Evolutionary conservation across 176 grass and related monocot species (phyloP).

Genomic region (Oryza glumipatula): DNA sequence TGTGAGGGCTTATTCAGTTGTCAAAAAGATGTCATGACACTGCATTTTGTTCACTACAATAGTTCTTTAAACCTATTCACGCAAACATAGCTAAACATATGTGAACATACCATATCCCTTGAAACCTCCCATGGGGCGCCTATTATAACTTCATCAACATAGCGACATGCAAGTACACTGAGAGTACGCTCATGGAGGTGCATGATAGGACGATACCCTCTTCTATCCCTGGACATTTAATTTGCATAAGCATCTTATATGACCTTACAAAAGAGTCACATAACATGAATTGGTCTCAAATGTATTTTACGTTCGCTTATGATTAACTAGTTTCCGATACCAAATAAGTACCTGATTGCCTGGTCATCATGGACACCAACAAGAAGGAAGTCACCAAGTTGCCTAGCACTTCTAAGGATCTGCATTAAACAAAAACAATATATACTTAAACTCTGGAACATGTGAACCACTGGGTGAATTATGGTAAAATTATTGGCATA

Average conservation of each 20-base stretch:
- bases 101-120: constrained; percentile 77
- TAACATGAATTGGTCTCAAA: constrained; percentile 15
- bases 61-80: neutral
- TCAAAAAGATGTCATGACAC: neutral
- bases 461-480: neutral
- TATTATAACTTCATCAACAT: constrained; percentile 98
- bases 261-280: constrained; percentile 5
- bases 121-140: constrained; percentile 93
- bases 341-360: constrained; percentile 62
- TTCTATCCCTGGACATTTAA: constrained; percentile 67
- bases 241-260: constrained; percentile 33
- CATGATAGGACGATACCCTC: constrained; percentile 71
- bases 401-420: constrained; percentile 88
- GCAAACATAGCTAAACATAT: neutral
- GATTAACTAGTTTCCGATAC: constrained; percentile 3
- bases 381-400: constrained; percentile 94
- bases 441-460: neutral
- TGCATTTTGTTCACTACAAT: neutral
- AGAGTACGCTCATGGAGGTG: constrained; percentile 94
- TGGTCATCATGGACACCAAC: constrained; percentile 93
- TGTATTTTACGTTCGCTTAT: neutral
- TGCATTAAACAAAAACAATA: constrained; percentile 44
- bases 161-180: constrained; percentile 88
- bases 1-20: constrained; percentile 2
- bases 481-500: constrained; percentile 37